Evolutionary conservation across 371 early-diverging fungal species (phyloP), one percentile per base, ranked within the genome.

Genomic region (Rhizopus sp.): DNA sequence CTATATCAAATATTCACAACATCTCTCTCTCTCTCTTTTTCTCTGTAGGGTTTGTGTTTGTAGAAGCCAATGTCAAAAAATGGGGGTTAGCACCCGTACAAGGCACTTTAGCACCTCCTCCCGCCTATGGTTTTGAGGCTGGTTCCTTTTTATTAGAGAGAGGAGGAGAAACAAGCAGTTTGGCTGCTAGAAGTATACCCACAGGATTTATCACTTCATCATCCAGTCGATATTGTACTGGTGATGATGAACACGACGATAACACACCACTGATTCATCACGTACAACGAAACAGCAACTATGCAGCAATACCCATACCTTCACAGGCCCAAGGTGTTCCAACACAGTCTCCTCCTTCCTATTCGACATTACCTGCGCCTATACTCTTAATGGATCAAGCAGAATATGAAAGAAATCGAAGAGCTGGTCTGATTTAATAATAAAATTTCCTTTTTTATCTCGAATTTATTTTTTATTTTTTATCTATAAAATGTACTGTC

Each of bases 31-130:
- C n/a, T 32, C 17, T 9, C 38, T 44, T 23, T 23, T 1, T 23
- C 0, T 23, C 0, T 23, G 23, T 64, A 52, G 73, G 85, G 5
- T 85, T 85, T 61, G 83, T 85, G 9, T 85, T 89, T 77, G 84
- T 91, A 10, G 91, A 91, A 50, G 91, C 91, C 38, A 91, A 91
- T 66, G 90, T 91, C 16, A 89, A 90, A 62, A 86, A 87, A 56
- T 91, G 91, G 91, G 91, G 91, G 0, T 64, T 91, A 29, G 91
- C 89, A 5, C 90, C 91, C 7, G 66, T 79, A 9, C 82, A 86
- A 60, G 91, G 90, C 7, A 77, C 84, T 5, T 56, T 84, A 30
- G 71, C 78, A 15, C 91, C 91, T n/a, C 90, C 91, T 13, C 86
- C 86, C 5, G 82, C 86, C 10, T 85, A 85, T 60, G 86, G 86